Conservation (phyloP, 805 yeast species). For the Kodamaea leandrae region DNA sequence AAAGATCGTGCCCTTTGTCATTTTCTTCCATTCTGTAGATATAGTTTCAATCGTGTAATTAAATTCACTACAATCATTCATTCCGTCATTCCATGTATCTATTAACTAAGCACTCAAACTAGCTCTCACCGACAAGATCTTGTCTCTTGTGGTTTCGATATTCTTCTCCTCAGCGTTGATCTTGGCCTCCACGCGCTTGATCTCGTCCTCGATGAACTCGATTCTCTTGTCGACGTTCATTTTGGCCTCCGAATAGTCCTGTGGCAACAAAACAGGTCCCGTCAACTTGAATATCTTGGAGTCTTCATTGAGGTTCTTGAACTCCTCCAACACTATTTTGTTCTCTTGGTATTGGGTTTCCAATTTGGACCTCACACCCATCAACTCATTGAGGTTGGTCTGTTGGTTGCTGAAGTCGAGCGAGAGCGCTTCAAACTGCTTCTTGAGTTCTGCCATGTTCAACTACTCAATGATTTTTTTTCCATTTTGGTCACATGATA, state of each 20-base stretch:
- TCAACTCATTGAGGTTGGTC: conserved; percentile 47
- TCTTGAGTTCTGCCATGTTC: conserved; percentile 16
- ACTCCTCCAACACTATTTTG: conserved; percentile 82
- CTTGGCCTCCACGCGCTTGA: conserved; percentile 67
- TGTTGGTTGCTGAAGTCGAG: conserved; percentile 47
- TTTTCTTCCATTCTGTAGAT: conserved; percentile 6
- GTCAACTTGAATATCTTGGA: conserved; percentile 83
- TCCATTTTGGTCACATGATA: conserved; percentile 1
- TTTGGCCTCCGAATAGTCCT: conserved; percentile 78
- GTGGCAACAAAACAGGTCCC: conserved; percentile 91
- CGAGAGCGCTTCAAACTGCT: conserved; percentile 43
- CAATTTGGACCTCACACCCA: conserved; percentile 75
- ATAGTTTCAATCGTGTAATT: background rate
- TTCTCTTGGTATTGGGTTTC: conserved; percentile 96
- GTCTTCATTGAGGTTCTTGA: conserved; percentile 58
- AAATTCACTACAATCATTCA: too few relatives aligned
- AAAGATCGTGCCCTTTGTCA: conserved; percentile 4
- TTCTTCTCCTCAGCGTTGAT: conserved; percentile 46
- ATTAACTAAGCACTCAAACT: conserved; percentile 16
- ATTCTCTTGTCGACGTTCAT: conserved; percentile 83
- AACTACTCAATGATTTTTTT: background rate
- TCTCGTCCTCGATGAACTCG: conserved; percentile 81
- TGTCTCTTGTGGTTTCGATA: conserved; percentile 59
- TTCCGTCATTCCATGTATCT: too few relatives aligned
- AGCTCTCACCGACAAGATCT: conserved; percentile 47